Percentiles rank a stretch among this genome's conserved stretches.
These are phyloP conservation scores for Diplodia intermedia DNA, from an alignment of 2,329 filamentous ascomycete genomes.

Conservation along the genomic window DNA sequence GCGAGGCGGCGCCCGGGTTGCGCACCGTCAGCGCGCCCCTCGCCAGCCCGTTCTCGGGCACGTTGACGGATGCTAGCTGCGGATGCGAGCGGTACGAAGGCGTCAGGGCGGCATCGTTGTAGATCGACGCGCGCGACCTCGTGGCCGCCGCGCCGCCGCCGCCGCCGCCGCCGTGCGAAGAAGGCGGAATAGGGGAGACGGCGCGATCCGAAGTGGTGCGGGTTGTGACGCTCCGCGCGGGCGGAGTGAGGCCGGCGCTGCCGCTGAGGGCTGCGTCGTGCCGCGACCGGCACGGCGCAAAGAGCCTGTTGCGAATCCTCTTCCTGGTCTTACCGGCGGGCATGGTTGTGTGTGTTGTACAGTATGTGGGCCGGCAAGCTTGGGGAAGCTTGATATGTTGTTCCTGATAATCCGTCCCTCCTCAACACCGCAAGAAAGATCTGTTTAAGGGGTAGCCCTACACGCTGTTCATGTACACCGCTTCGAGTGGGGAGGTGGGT, in stretches of 20 bases:
- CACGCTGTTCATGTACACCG: slow-evolving; percentile 18
- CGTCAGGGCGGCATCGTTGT: neutral
- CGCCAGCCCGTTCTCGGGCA: neutral
- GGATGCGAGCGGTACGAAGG: neutral
- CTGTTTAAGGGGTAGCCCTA: slow-evolving; percentile 17
- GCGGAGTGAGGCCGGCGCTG: neutral
- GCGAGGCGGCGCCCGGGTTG: neutral
- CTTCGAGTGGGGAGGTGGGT: slow-evolving; percentile 17
- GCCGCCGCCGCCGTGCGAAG: neutral
- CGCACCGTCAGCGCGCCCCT: neutral
- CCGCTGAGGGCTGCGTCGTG: neutral
- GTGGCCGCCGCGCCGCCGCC: neutral
- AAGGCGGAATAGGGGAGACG: neutral
- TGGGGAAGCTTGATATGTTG: slow-evolving; percentile 5
- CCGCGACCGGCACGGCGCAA: slow-evolving; percentile 16
- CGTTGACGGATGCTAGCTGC: neutral
- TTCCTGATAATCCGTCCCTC: slow-evolving; percentile 14
- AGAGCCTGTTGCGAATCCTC: slow-evolving; percentile 16
- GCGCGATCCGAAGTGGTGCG: neutral
- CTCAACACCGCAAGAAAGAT: slow-evolving; percentile 6
- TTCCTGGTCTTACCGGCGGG: slow-evolving; percentile 8
- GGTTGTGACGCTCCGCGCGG: neutral
- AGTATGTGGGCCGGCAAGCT: slow-evolving; percentile 7
- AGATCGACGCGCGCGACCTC: neutral
- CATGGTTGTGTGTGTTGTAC: slow-evolving; percentile 11